Evolutionary conservation across 305 asterid genomes (phyloP).

Genomic region (Salvia sclarea): DNA sequence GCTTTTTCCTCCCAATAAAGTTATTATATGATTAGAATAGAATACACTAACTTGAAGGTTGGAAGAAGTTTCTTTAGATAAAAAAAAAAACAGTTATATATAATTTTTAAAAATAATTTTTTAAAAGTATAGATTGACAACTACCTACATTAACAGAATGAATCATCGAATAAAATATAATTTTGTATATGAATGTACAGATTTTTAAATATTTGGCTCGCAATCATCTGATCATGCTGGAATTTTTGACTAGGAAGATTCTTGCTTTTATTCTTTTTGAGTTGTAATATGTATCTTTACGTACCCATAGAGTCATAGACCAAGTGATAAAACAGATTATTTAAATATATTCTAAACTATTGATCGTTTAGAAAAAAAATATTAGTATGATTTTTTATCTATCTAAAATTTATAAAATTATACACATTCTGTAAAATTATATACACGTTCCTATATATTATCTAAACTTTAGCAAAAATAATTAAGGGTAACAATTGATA

Average conservation of each 20-base stretch:
- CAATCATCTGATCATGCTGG: slow-evolving; percentile 41
- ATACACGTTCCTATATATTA: too few relatives aligned
- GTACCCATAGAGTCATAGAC: background rate
- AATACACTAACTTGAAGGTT: slow-evolving; percentile 12
- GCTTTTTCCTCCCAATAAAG: background rate
- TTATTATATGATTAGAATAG: slow-evolving; percentile 9
- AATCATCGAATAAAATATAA: background rate
- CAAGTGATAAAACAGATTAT: too few relatives aligned
- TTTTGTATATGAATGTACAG: background rate
- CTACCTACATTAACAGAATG: background rate
- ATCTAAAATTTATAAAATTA: too few relatives aligned
- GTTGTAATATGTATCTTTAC: slow-evolving; percentile 27
- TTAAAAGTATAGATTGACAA: background rate
- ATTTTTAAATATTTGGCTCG: background rate
- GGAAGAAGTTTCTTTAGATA: slow-evolving; percentile 33
- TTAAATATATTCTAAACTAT: background rate
- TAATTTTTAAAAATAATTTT: background rate
- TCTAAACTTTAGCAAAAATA: too few relatives aligned
- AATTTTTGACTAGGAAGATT: slow-evolving; percentile 33
- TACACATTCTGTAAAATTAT: too few relatives aligned
- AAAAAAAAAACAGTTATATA: background rate
- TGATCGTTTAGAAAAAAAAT: too few relatives aligned
- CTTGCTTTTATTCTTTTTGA: slow-evolving; percentile 11
- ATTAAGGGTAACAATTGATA: too few relatives aligned
- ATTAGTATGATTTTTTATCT: too few relatives aligned